phyloP scores from a whole-genome alignment of 768 basidiomycete genomes.

The Boletus tomentosulus region DNA sequence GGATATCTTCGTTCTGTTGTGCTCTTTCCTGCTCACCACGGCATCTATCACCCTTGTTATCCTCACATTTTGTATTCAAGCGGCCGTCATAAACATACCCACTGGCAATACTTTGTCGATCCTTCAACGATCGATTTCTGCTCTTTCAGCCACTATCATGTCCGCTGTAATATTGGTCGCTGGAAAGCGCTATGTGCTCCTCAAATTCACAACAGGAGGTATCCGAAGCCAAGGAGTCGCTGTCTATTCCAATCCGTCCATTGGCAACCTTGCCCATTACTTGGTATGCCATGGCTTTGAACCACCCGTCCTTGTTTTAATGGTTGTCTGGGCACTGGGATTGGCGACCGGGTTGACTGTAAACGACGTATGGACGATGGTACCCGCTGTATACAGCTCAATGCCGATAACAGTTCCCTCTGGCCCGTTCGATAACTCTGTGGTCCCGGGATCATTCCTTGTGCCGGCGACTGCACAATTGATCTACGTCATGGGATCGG shows the following conservation, averaged over 20 bases:
- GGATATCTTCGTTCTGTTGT: slow-evolving; percentile 5
- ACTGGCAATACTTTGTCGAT: neutral
- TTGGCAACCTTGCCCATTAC: slow-evolving; percentile 8
- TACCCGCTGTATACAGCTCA: neutral
- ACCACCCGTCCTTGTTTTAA: slow-evolving; percentile 7
- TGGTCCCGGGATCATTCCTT: neutral
- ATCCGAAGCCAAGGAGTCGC: slow-evolving; percentile 12
- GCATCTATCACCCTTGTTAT: neutral
- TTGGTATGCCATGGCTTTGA: slow-evolving; percentile 5
- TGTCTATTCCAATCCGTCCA: slow-evolving; percentile 6
- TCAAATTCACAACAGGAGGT: slow-evolving; percentile 9
- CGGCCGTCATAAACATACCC: neutral
- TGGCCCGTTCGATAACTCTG: slow-evolving; percentile 1
- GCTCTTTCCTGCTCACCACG: slow-evolving; percentile 2
- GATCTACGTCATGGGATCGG: neutral
- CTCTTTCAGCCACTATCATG: slow-evolving; percentile 10
- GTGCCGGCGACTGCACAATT: neutral
- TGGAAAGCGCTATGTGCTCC: slow-evolving; percentile 16
- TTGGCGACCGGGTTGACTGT: slow-evolving; percentile 12
- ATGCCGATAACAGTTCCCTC: neutral
- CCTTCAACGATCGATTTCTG: slow-evolving; percentile 8
- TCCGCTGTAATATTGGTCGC: slow-evolving; percentile 13
- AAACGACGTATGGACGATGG: slow-evolving; percentile 5
- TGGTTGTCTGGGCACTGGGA: slow-evolving; percentile 11
- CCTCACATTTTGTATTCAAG: neutral